These are phyloP conservation scores for Quercus glauca DNA, from an alignment of 306 rosid species.

Conservation along the genomic window DNA sequence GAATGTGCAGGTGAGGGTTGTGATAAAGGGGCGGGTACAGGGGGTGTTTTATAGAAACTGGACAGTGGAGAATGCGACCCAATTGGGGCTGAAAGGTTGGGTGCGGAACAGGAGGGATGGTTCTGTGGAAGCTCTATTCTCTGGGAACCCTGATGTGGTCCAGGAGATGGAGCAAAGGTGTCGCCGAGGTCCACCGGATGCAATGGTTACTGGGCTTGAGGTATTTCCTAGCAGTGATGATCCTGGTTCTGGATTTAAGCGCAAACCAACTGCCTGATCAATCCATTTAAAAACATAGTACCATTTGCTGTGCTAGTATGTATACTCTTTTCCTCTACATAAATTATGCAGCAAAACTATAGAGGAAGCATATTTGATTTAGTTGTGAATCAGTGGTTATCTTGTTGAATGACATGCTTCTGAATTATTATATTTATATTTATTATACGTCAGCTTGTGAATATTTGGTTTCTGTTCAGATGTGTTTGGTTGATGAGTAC, in stretches of 20 bases:
- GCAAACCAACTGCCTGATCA: conserved; percentile 57
- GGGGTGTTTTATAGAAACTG: conserved; percentile 60
- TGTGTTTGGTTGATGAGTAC: neutral
- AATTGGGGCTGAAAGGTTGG: conserved; percentile 56
- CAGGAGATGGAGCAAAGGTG: conserved; percentile 86
- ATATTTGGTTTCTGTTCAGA: neutral
- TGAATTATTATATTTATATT: neutral
- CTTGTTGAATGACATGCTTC: neutral
- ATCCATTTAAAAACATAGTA: neutral
- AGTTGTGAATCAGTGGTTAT: neutral
- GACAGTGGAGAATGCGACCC: conserved; percentile 42
- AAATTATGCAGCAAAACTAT: conserved; percentile 6
- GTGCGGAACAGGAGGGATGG: conserved; percentile 57
- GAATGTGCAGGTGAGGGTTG: conserved; percentile 71
- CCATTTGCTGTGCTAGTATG: neutral
- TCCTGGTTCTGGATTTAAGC: conserved; percentile 57
- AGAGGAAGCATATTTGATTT: neutral
- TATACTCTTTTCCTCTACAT: neutral
- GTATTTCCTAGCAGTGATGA: conserved; percentile 59
- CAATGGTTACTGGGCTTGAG: conserved; percentile 68
- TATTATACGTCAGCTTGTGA: neutral
- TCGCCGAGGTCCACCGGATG: conserved; percentile 76
- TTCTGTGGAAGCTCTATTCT: conserved; percentile 54
- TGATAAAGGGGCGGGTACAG: conserved; percentile 86
- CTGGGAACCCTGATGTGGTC: conserved; percentile 38